These are phyloP conservation scores for Trypanosoma scelopori DNA, from an alignment of 208 protist genomes.

Conservation along the genomic window DNA sequence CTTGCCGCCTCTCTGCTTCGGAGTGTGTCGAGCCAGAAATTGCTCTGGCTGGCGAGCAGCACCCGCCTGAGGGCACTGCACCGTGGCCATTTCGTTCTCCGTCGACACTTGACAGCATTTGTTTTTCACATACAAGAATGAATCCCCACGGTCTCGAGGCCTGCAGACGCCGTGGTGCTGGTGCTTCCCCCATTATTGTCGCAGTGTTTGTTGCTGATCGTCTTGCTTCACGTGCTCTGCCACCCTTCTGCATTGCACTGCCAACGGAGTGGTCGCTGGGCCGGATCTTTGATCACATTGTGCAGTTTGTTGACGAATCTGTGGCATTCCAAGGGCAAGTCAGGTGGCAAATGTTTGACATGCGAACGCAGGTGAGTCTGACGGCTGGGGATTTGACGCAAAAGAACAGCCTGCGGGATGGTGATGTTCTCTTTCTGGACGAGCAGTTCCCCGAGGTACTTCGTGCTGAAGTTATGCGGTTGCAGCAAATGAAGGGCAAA, in stretches of 20 bases:
- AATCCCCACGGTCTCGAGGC: constrained; percentile 32
- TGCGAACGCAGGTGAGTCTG: constrained; percentile 13
- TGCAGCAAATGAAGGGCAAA: constrained; percentile 51
- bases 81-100: constrained; percentile 61
- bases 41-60: background rate
- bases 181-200: constrained; percentile 35
- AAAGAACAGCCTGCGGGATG: constrained; percentile 31
- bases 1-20: background rate
- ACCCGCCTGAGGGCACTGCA: background rate
- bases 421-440: constrained; percentile 56
- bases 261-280: constrained; percentile 41
- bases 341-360: constrained; percentile 22
- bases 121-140: constrained; percentile 46
- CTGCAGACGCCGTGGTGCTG: background rate
- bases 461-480: constrained; percentile 40
- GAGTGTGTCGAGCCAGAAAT: constrained; percentile 21
- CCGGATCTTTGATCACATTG: constrained; percentile 37
- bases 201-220: constrained; percentile 46
- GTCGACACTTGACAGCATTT: constrained; percentile 43
- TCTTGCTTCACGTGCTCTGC: constrained; percentile 16
- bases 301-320: constrained; percentile 35
- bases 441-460: constrained; percentile 29
- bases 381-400: background rate
- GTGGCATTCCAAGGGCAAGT: background rate
- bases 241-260: constrained; percentile 53